Base-by-base conservation (phyloP, 129 eudicot genomes). In the Flaveria bidentis region DNA sequence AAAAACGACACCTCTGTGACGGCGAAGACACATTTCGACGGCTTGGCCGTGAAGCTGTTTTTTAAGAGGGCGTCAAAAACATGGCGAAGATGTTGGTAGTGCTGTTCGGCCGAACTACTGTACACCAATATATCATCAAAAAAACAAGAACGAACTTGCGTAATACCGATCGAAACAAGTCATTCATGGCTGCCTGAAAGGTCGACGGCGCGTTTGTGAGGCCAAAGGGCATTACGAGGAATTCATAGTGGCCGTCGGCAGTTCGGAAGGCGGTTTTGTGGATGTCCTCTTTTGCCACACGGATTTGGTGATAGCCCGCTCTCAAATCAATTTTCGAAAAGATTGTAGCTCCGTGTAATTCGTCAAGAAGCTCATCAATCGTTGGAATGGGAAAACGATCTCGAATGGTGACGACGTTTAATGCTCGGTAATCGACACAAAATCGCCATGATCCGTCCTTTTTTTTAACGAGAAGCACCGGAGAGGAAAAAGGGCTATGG, bases 121-220 rank as follows among this genome's bases (percentile, higher is more conserved):
- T 70, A 70, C 44, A 46, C 14, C 22, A 70, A 20, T 2, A 70
- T 70, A 11, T 46, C 42, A 10, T 70, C 52, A 69, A 69, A 69
- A 69, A 69, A 44, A 69, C 33, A 0, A 69, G 17, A 1, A 69
- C 39, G 20, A 69, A 20, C 2, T 46, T 13, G 6, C 71, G 50
- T 14, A 66, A 18, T 1, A 36, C 50, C 1, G 2, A 6, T 8
- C 46, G 46, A 17, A 22, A 69, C 3, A 69, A 14, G 15, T 69
- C 74, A 3, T 69, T 69, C 56, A 69, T 45, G 5, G 74, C 55
- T 3, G 55, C 33, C 23, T 69, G 74, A 46, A 69, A 69, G 12
- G 75, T 41, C 0, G 55, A 69, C 3, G 56, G 73, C 7, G 44
- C 44, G 10, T 42, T 42, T 4, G 46, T 5, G 46, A 42, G 46